Base-by-base conservation (phyloP, 2,329 filamentous ascomycete species). In the Didymella arachidicola region DNA sequence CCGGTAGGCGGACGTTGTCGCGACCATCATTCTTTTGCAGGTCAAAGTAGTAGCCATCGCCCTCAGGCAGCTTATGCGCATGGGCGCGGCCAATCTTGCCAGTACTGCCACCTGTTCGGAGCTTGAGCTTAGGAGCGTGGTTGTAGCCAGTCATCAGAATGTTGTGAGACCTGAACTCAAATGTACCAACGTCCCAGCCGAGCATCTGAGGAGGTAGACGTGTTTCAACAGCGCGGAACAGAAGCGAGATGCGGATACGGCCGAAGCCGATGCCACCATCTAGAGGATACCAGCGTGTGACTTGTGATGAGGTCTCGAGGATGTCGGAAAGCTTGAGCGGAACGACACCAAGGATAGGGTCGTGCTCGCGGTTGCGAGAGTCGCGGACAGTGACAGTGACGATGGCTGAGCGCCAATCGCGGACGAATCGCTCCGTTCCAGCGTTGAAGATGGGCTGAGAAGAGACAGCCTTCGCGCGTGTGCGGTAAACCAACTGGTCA, bases 361-460 rank as follows among this genome's bases (percentile, higher is more conserved):
- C 95, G 68, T 98, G 94, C 78, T 99, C 89, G 53, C 94, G 86
- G 76, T 97, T 91, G 32, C 94, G 87, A 11, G 90, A 88, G 73
- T 98, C 94, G 26, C 95, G 89, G 16, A 97, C 93, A 0, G 92
- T 91, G 48, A 98, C 84, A 0, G 93, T 97, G 53, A 96, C 84
- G 57, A 97, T 90, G 44, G 86, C 85, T 18, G 91, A 95, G 63
- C 92, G 86, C 95, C 95, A 99, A 72, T 99, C 94, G 22, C 94
- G 89, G 29, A 98, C 81, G 69, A 98, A 98, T 12, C 90, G 87
- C 73, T 99, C 95, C 0, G 93, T 97, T 59, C 94, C 94, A 3
- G 95, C 93, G 68, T 98, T 97, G 84, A 97, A 98, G 64, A 98
- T 97, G 1, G 95, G 95, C 75, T 96, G 93, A 51, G 92, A 96